Percentiles rank a stretch among this genome's conserved stretches.
Evolutionary conservation across 371 early-diverging fungal genomes (phyloP).

Genomic region (Mortierella sp.): DNA sequence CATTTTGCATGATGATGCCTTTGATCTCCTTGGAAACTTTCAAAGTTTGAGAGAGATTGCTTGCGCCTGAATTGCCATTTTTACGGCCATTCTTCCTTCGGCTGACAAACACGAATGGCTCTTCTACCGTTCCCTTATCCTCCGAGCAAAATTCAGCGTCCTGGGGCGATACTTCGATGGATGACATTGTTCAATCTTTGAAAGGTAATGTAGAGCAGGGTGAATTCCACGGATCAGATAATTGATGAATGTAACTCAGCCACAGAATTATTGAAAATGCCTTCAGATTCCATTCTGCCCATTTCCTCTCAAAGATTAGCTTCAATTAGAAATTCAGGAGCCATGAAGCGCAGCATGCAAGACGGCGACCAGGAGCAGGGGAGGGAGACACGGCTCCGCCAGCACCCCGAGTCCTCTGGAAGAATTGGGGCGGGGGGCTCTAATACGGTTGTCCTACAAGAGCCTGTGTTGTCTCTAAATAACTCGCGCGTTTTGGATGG

Average conservation of each 20-base stretch:
- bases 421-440: conserved; percentile 11
- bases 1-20: background rate
- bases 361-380: conserved; percentile 16
- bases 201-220: background rate
- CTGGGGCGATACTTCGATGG: conserved; percentile 11
- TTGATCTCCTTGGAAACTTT: background rate
- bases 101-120: conserved; percentile 40
- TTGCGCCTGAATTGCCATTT: background rate
- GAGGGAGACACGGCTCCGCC: conserved; percentile 25
- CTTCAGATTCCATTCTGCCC: background rate
- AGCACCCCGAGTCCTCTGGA: background rate
- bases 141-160: background rate
- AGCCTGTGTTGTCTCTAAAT: conserved; percentile 18
- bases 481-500: background rate
- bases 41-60: background rate
- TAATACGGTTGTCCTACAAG: conserved; percentile 9
- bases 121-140: conserved; percentile 4
- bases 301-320: background rate
- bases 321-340: background rate
- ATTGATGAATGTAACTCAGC: conserved; percentile 2
- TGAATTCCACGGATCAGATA: background rate
- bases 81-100: conserved; percentile 29
- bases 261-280: background rate
- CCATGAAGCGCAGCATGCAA: conserved; percentile 38
- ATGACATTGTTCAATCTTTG: conserved; percentile 4